Evolutionary conservation across 129 eudicot genomes (phyloP).

Genomic region (Chrysanthemum makinoi): DNA sequence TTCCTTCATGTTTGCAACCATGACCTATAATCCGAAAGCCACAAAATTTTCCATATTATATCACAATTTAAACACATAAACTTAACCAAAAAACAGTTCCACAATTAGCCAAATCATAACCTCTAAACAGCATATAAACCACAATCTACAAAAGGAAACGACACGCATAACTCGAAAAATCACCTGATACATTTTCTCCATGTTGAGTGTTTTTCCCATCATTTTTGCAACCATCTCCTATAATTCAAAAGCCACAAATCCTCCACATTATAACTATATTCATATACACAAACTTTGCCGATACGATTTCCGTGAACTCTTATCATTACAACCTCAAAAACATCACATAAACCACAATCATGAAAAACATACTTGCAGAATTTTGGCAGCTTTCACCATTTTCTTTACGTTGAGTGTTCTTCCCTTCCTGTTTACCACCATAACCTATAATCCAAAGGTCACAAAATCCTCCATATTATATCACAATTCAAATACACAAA

Average conservation of each 20-base stretch:
- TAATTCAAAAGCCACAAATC: not conserved
- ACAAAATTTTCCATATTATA: too few species aligned
- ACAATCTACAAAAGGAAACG: not conserved
- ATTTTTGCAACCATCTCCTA: not conserved
- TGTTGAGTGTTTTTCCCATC: not conserved
- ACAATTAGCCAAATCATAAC: not conserved
- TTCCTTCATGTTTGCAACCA: conserved; percentile 18
- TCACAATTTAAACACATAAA: too few species aligned
- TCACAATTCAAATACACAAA: not conserved
- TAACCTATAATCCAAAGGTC: not conserved
- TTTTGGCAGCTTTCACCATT: conserved; percentile 18
- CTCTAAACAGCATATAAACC: not conserved
- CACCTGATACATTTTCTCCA: not conserved
- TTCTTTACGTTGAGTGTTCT: conserved; percentile 9
- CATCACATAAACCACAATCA: too few species aligned
- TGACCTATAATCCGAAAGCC: not conserved
- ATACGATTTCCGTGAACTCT: too few species aligned
- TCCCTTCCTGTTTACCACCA: conserved; percentile 6
- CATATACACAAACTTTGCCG: not conserved
- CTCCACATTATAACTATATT: not conserved
- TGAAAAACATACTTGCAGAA: conserved; percentile 18
- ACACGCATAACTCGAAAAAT: not conserved
- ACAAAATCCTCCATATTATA: not conserved
- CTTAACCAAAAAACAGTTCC: too few species aligned
- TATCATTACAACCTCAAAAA: too few species aligned